Base-by-base conservation (phyloP, 1,284 basidiomycete genomes). In the Abortiporus biennis region DNA sequence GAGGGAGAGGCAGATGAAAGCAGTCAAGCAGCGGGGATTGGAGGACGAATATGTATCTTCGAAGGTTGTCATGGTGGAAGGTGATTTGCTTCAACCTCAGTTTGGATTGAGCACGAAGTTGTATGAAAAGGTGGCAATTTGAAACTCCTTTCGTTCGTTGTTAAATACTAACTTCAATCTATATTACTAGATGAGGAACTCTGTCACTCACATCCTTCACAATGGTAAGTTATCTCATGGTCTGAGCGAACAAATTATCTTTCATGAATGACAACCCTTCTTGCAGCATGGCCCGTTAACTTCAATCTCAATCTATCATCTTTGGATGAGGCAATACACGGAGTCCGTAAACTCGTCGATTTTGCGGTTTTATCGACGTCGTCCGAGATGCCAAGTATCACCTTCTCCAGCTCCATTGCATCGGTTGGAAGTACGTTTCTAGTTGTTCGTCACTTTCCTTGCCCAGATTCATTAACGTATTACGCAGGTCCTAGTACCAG, bases 231-330 rank as follows among this genome's bases (percentile, higher is more conserved):
- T 23, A n/a, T 9, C n/a, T n/a, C 27, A 29, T n/a, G n/a, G 8
- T 29, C n/a, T 8, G 4, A n/a, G 30, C n/a, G 19, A 33, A 19
- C 6, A 12, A 23, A 19, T 15, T 17, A 40, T 3, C 8, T 13
- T 9, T 4, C 8, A 19, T 6, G 30, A 29, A 13, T 22, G 2
- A n/a, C 13, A 12, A 15, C n/a, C n/a, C 31, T 30, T 31, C n/a
- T 13, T 5, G 22, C 52, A 47, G 59, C 55, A n/a, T 64, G 58
- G 59, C 45, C 49, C 17, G 55, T 57, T 15, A 53, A 60, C 36
- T 60, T 59, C 46, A 56, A 56, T 38, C 21, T 56, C 2, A 44
- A 52, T 2, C 46, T 63, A 6, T 23, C 45, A 1, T 54, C 59
- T 0, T 55, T 60, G 44, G 55, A 58, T 39, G 47, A 50, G 20